phyloP scores from a whole-genome alignment of 257 asterid genomes.

The Lycium barbarum region DNA sequence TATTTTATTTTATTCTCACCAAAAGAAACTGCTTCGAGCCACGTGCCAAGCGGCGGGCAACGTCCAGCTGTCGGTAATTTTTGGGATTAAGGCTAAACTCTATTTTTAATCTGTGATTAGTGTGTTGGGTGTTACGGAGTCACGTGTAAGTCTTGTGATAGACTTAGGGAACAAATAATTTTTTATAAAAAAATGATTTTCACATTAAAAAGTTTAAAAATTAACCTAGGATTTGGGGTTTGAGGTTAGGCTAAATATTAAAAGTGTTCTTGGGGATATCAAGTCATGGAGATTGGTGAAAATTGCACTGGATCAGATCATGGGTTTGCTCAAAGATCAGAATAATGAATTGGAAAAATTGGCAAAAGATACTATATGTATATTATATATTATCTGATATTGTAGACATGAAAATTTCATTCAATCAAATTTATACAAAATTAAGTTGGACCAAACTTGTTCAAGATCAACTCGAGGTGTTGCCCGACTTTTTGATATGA shows the following conservation, averaged over 20 bases:
- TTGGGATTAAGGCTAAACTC: slow-evolving; percentile 5
- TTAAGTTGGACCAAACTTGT: background rate
- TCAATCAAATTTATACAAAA: too few species aligned
- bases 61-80: slow-evolving; percentile 20
- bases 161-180: slow-evolving; percentile 24
- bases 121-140: slow-evolving; percentile 38
- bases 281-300: slow-evolving; percentile 15
- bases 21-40: slow-evolving; percentile 26
- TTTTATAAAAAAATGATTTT: background rate
- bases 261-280: background rate
- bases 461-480: background rate
- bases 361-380: too few species aligned
- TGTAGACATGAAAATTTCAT: too few species aligned
- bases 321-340: background rate
- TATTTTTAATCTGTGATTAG: background rate
- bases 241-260: background rate
- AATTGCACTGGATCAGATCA: background rate
- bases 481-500: background rate
- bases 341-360: background rate
- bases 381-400: too few species aligned
- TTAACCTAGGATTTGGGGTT: slow-evolving; percentile 23
- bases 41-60: slow-evolving; percentile 26
- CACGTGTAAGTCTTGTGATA: slow-evolving; percentile 42
- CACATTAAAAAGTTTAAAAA: background rate
- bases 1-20: background rate